phyloP scores from a whole-genome alignment of 2,329 filamentous ascomycete species.

The Knoxdaviesia capensis region DNA sequence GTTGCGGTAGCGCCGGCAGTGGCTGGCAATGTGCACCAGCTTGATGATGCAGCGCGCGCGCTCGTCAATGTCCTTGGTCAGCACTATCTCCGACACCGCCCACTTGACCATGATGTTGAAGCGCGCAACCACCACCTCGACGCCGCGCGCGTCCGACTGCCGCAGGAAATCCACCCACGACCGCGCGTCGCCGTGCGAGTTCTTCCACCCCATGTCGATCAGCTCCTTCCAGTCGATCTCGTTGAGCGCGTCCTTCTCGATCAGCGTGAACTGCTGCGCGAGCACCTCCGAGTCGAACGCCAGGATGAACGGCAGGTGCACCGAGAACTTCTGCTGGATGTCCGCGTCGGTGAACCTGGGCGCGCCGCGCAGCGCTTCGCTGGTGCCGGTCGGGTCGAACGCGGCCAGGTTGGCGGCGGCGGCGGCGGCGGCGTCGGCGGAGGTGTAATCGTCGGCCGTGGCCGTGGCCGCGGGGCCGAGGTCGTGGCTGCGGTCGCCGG shows the following conservation, averaged over 20 bases:
- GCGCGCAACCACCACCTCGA: constrained; percentile 67
- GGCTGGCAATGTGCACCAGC: constrained; percentile 60
- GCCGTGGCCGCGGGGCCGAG: constrained; percentile 15
- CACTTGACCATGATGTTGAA: constrained; percentile 84
- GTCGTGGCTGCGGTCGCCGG: too few relatives aligned
- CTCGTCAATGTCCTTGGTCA: constrained; percentile 53
- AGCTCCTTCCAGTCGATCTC: constrained; percentile 81
- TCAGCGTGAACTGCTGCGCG: constrained; percentile 67
- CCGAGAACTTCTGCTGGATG: constrained; percentile 19
- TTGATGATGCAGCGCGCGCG: constrained; percentile 61
- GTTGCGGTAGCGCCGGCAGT: constrained; percentile 58
- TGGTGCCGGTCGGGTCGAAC: constrained; percentile 13
- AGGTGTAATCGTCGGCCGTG: too few relatives aligned
- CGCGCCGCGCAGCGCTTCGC: constrained; percentile 16
- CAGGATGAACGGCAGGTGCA: constrained; percentile 61
- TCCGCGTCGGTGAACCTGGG: constrained; percentile 11
- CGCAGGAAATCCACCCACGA: constrained; percentile 72
- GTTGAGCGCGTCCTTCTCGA: constrained; percentile 69
- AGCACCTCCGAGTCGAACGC: constrained; percentile 62
- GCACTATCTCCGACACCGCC: constrained; percentile 59
- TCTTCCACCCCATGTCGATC: constrained; percentile 67
- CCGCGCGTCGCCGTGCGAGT: constrained; percentile 41
- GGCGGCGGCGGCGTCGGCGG: background rate
- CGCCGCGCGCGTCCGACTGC: constrained; percentile 49
- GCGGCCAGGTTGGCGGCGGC: constrained; percentile 6